Evolutionary conservation across 225 moss, liverwort and hornwort genomes (phyloP).

Genomic region (Sphagnum tenellum): DNA sequence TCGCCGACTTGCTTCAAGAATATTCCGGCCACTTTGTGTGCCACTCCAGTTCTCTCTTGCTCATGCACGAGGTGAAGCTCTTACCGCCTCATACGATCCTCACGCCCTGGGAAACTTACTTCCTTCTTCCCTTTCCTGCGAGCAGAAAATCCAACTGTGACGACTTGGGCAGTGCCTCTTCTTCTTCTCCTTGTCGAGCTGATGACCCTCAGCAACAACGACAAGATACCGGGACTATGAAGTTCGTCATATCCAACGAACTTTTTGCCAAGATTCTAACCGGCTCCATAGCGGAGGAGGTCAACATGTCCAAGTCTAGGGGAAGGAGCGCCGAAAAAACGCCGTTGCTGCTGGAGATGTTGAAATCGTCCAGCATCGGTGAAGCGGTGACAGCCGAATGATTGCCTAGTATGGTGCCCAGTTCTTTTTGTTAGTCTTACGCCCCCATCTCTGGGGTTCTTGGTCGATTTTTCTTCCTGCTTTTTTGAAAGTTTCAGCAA

Average conservation of each 20-base stretch:
- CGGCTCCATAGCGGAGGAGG: constrained; percentile 43
- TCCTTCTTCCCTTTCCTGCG: constrained; percentile 61
- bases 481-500: too few species aligned
- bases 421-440: too few species aligned
- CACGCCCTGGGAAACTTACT: constrained; percentile 69
- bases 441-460: too few species aligned
- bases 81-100: constrained; percentile 46
- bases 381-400: too few species aligned
- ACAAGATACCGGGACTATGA: constrained; percentile 52
- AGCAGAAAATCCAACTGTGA: background rate
- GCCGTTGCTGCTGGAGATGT: too few species aligned
- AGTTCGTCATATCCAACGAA: constrained; percentile 86
- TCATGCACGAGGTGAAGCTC: constrained; percentile 69
- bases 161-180: constrained; percentile 7
- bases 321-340: too few species aligned
- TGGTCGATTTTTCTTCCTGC: too few species aligned
- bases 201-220: constrained; percentile 13
- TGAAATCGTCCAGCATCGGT: too few species aligned
- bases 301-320: background rate
- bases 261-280: constrained; percentile 74
- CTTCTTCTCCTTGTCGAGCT: constrained; percentile 20
- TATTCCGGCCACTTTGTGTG: constrained; percentile 81
- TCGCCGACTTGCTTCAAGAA: constrained; percentile 57
- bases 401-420: too few species aligned
- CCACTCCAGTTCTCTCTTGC: constrained; percentile 72